Percentiles rank a stretch among this genome's conserved stretches.
Evolutionary conservation across 2,329 filamentous ascomycete species (phyloP).

Genomic region (Tolypocladium album): DNA sequence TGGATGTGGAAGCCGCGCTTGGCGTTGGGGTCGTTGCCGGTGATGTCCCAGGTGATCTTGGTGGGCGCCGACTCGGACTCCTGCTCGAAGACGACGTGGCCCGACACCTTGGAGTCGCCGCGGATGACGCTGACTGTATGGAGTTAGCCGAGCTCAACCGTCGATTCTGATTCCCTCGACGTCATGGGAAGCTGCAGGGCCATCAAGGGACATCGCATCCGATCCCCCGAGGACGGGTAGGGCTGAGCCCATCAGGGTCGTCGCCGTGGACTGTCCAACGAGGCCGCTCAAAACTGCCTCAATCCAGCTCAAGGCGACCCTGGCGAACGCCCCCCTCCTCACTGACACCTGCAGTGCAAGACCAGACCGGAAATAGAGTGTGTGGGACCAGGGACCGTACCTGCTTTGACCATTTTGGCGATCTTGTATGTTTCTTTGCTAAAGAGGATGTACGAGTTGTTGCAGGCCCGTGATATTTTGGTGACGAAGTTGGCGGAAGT

Average conservation of each 20-base stretch:
- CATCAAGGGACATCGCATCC: conserved; percentile 21
- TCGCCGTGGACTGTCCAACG: conserved; percentile 15
- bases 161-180: too few relatives aligned
- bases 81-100: conserved; percentile 94
- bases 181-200: conserved; percentile 1
- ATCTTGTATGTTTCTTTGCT: conserved; percentile 25
- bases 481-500: conserved; percentile 3
- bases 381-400: conserved; percentile 29
- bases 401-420: conserved; percentile 97
- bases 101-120: conserved; percentile 92
- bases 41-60: conserved; percentile 84
- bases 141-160: not conserved
- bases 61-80: conserved; percentile 70
- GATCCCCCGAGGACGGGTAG: not conserved
- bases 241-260: conserved; percentile 35
- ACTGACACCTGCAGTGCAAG: not conserved
- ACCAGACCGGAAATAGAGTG: not conserved
- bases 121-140: conserved; percentile 85
- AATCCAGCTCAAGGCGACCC: conserved; percentile 38
- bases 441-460: not conserved
- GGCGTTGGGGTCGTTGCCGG: conserved; percentile 86
- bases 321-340: conserved; percentile 5
- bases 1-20: conserved; percentile 98
- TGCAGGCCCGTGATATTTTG: conserved; percentile 1
- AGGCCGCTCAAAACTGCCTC: conserved; percentile 40